Base-by-base conservation (phyloP, 768 basidiomycete species). In the Neoboletus brunneissimus region DNA sequence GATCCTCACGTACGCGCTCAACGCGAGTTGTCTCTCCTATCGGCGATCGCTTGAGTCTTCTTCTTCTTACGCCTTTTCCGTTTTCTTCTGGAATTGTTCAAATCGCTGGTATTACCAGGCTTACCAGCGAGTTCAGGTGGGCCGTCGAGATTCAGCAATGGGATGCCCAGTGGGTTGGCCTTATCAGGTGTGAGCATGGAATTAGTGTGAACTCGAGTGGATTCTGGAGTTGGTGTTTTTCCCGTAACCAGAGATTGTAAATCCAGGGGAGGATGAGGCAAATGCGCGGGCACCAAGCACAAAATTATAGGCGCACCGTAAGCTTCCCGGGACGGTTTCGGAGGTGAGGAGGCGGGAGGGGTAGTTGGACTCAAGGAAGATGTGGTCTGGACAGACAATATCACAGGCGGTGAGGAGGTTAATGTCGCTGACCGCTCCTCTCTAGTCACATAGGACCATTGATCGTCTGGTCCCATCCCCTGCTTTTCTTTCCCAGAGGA, bases 91-190 rank as follows among this genome's bases (percentile, higher is more conserved):
- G 77, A 69, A 59, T 64, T 72, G 34, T 57, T 58, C 57, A 48
- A 44, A 55, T 56, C 50, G 45, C 38, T 54, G 23, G 48, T 40
- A 51, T 60, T 54, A 42, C 60, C 71, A 58, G 54, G 34, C 27
- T 50, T 46, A 47, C 55, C 55, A 20, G 18, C 38, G 35, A 48
- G 46, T 38, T 68, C 73, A 49, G 76, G 79, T 25, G 80, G 80
- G 2, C 82, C 82, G 40, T 69, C 71, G 12, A 88, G 75, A 62
- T 87, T 87, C 27, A 88, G 71, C 20, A 88, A 57, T 15, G 83
- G 80, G 4, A 73, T 55, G 48, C 74, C 52, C 47, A 57, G 45
- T 35, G 29, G 49, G 27, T 58, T 58, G 37, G 46, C 54, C 61
- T 46, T 58, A 43, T 60, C 63, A 53, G 57, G 54, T 35, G 49